These are phyloP conservation scores for Singerocomus inundabilis DNA, from an alignment of 1,284 basidiomycete species.

Conservation along the genomic window DNA sequence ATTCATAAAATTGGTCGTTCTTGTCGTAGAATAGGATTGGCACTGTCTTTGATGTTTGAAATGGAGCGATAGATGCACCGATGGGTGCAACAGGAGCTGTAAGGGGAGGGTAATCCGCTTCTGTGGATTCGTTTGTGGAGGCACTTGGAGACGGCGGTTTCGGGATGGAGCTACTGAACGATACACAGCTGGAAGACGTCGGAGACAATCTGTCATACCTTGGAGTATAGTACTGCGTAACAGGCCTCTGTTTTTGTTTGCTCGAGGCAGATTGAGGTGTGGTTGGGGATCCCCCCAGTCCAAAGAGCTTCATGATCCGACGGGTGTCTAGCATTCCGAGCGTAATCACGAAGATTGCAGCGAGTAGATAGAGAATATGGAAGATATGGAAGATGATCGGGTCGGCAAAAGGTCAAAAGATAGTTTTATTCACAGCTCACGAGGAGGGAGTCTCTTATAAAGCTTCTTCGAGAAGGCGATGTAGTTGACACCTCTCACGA, in stretches of 20 bases:
- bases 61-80: slow-evolving; percentile 32
- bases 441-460: slow-evolving; percentile 26
- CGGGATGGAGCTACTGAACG: slow-evolving; percentile 14
- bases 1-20: slow-evolving; percentile 60
- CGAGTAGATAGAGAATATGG: slow-evolving; percentile 32
- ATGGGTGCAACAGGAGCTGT: slow-evolving; percentile 31
- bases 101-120: slow-evolving; percentile 33
- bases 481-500: slow-evolving; percentile 14
- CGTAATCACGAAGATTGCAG: slow-evolving; percentile 19
- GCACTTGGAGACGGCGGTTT: slow-evolving; percentile 14
- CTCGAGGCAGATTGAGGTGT: slow-evolving; percentile 22
- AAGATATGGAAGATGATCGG: slow-evolving; percentile 11
- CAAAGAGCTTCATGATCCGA: slow-evolving; percentile 35
- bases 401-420: slow-evolving; percentile 15
- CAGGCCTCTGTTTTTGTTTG: slow-evolving; percentile 22
- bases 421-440: slow-evolving; percentile 16
- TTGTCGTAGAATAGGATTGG: slow-evolving; percentile 60
- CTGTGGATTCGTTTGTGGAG: slow-evolving; percentile 9
- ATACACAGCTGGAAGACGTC: neutral
- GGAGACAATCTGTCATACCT: slow-evolving; percentile 13
- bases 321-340: slow-evolving; percentile 36
- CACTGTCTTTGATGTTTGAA: slow-evolving; percentile 26
- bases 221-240: slow-evolving; percentile 28
- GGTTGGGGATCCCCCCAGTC: slow-evolving; percentile 30
- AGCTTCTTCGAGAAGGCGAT: slow-evolving; percentile 28